A percentile compares a stretch with the other conserved stretches of the same genome.
Evolutionary conservation across 306 rosid genomes (phyloP).

Genomic region (Trifolium fragiferum): DNA sequence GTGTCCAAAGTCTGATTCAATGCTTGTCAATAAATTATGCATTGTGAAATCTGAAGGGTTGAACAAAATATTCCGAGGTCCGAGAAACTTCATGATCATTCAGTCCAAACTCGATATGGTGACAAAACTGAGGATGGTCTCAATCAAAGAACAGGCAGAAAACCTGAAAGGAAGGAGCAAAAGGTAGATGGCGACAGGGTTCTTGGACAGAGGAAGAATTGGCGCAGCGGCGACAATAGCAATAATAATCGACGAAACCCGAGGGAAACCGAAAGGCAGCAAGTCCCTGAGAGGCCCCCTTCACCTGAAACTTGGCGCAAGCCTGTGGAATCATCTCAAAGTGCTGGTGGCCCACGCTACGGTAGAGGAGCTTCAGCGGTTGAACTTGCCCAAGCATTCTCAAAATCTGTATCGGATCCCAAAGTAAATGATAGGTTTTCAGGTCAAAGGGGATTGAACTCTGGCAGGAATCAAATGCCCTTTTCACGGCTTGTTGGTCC

Average conservation of each 20-base stretch:
- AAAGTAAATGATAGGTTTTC: conserved; percentile 57
- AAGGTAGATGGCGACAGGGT: conserved; percentile 65
- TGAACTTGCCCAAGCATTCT: conserved; percentile 95
- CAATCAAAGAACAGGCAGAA: conserved; percentile 73
- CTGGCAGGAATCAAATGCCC: conserved; percentile 68
- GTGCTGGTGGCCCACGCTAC: conserved; percentile 48
- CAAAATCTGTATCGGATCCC: conserved; percentile 84
- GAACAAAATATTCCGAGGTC: conserved; percentile 60
- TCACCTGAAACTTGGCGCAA: conserved; percentile 97
- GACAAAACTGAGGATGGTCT: conserved; percentile 59
- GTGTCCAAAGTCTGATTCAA: conserved; percentile 29
- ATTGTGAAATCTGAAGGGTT: conserved; percentile 63
- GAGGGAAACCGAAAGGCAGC: conserved; percentile 70
- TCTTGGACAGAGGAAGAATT: conserved; percentile 70
- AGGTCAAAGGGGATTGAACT: conserved; percentile 57
- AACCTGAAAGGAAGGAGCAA: conserved; percentile 69
- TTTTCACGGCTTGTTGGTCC: conserved; percentile 90
- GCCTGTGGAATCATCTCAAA: conserved; percentile 67
- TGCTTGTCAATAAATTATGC: conserved; percentile 21
- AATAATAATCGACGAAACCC: conserved; percentile 44
- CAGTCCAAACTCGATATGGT: conserved; percentile 47
- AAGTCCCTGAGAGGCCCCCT: conserved; percentile 68
- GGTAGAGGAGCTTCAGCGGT: conserved; percentile 90
- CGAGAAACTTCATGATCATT: conserved; percentile 60
- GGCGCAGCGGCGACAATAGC: conserved; percentile 64